Percentiles rank a stretch among this genome's conserved stretches.
Evolutionary conservation across 352 stramenopile species (phyloP).

Genomic region (Pythium brachiatum): DNA sequence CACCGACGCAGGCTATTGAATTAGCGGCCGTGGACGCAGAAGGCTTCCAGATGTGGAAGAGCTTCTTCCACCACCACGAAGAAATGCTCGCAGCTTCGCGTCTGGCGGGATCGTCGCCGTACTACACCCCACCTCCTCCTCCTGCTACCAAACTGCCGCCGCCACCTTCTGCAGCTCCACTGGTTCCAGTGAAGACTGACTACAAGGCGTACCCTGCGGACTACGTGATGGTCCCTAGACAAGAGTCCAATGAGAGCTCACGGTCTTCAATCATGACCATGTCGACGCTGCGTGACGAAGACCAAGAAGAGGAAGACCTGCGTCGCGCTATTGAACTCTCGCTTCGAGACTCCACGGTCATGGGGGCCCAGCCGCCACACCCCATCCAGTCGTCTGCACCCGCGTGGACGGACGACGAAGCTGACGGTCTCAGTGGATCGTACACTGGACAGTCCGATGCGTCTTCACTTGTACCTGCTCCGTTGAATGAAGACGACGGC

Average conservation of each 20-base stretch:
- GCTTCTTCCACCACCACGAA: constrained; percentile 61
- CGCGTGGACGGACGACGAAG: constrained; percentile 24
- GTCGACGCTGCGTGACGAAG: constrained; percentile 21
- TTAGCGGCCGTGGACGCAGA: constrained; percentile 54
- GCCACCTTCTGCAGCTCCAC: background rate
- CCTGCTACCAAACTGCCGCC: background rate
- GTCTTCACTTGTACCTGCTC: background rate
- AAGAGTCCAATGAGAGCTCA: constrained; percentile 5
- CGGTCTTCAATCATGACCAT: constrained; percentile 16
- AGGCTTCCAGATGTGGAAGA: constrained; percentile 50
- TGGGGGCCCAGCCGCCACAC: constrained; percentile 14
- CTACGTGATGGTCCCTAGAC: background rate
- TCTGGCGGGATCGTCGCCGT: background rate
- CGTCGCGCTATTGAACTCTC: constrained; percentile 56
- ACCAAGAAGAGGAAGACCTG: constrained; percentile 54
- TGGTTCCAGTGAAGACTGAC: background rate
- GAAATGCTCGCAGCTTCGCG: constrained; percentile 18
- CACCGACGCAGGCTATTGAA: constrained; percentile 39
- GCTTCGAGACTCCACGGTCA: constrained; percentile 15
- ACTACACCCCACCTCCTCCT: background rate
- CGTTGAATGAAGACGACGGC: background rate
- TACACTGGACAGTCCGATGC: constrained; percentile 6
- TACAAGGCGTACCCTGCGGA: constrained; percentile 12
- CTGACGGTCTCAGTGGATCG: background rate
- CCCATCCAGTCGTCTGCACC: constrained; percentile 36